Base-by-base conservation (phyloP, 768 basidiomycete genomes). In the Leccinum barrowsii region DNA sequence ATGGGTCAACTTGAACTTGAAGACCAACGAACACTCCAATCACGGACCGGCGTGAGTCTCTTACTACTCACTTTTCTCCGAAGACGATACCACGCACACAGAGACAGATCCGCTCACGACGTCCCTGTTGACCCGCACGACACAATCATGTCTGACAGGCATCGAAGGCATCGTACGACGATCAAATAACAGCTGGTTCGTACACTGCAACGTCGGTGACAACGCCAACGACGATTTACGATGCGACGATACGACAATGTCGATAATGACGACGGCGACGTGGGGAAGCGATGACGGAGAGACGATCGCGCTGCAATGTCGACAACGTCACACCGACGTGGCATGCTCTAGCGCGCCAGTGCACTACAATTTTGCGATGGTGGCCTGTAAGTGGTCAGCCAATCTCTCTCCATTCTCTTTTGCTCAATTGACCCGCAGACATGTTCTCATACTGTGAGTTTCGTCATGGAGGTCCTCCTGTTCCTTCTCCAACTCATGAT, bases 171-270 rank as follows among this genome's bases (percentile, higher is more conserved):
- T 95, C 1, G 96, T 99, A 13, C 85, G 96, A 24, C 82, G 96
- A 30, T 92, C 92, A n/a, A 95, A 91, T 1, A 96, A 99, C 70
- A 89, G 87, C 61, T 92, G 92, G 88, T 95, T 98, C 73, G 96
- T 97, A 0, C 96, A 99, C 73, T 98, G 95, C 70, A 99, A 99
- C 74, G 90, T 99, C 63, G 93, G 93, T 91, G 24, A 26, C 24
- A 26, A 26, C 24, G 24, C 24, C 24, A 26, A 26, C 5, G 24
- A 26, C 24, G 24, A 26, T 26, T 26, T 26, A 26, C 24, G 24
- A 26, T 26, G 24, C 24, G 24, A 26, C 24, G 24, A 26, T 26
- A 26, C 24, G 5, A 26, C 24, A 26, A 26, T 26, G 24, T 26
- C 24, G 24, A 26, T 26, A 26, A 26, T 26, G 24, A 26, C 24